Conservation (phyloP, 192 early-diverging fungal genomes). For the Radiomyces spectabilis region DNA sequence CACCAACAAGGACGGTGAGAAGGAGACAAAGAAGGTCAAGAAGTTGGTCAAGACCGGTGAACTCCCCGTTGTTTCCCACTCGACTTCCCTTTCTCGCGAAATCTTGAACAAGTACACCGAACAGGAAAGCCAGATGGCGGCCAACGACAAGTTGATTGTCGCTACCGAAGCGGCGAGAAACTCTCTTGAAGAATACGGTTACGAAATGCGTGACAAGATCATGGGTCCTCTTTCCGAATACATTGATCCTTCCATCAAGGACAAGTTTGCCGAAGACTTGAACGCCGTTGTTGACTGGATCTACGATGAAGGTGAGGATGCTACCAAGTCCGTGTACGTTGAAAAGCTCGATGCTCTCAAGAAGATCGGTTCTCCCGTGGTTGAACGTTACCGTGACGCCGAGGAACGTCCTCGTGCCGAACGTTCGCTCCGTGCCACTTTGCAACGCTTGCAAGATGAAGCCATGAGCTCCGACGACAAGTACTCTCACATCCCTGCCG, state of each 20-base stretch:
- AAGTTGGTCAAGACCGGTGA: conserved; percentile 86
- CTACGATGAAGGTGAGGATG: conserved; percentile 94
- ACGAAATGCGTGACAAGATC: conserved; percentile 87
- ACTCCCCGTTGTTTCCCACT: conserved; percentile 61
- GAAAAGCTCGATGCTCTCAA: conserved; percentile 77
- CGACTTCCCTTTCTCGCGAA: conserved; percentile 48
- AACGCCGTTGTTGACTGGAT: conserved; percentile 94
- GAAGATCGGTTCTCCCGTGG: conserved; percentile 75
- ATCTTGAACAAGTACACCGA: conserved; percentile 61
- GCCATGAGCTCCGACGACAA: conserved; percentile 73
- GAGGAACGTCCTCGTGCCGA: conserved; percentile 83
- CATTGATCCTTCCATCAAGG: conserved; percentile 63
- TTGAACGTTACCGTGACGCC: conserved; percentile 72
- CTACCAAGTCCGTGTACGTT: conserved; percentile 81
- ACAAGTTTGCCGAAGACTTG: conserved; percentile 59
- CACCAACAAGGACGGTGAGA: conserved; percentile 55
- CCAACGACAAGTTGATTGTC: conserved; percentile 79
- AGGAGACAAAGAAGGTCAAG: conserved; percentile 77
- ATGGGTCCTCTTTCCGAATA: conserved; percentile 67
- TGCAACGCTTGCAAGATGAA: conserved; percentile 65
- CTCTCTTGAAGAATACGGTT: conserved; percentile 96
- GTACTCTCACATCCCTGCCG: conserved; percentile 78
- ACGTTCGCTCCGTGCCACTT: conserved; percentile 69
- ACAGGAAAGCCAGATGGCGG: conserved; percentile 78
- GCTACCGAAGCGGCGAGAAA: conserved; percentile 94